Base-by-base conservation (phyloP, 148 eudicot genomes). In the Rhododendron molle region DNA sequence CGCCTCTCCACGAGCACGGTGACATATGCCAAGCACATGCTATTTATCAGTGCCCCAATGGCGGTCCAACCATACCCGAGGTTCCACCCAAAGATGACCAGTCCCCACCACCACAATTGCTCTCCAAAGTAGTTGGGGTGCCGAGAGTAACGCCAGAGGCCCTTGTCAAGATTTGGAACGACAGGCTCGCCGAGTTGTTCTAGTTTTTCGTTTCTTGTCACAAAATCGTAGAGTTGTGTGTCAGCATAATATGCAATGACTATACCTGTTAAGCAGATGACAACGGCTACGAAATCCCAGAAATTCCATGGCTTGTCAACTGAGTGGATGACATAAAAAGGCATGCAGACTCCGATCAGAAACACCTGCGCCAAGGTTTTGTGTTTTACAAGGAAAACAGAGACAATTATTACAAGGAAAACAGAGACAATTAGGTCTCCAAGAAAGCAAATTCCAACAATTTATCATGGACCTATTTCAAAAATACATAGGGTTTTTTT, bases 21-120 rank as follows among this genome's bases (percentile, higher is more conserved):
- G 38, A 96, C 99, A 91, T 94, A 94, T 0, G 92, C 93, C 77
- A 96, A 91, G 83, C 97, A 94, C 90, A 92, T 81, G 79, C 91
- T 93, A 73, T 96, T 96, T 40, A 93, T 79, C 50, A 96, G 81
- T 13, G 98, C 89, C 44, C 99, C 99, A 18, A 92, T 43, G 78
- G 91, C 89, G 11, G 85, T 84, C 96, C 95, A 96, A 32, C 89
- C 90, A 78, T 72, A 86, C 43, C 95, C 99, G 32, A 96, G 86
- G 85, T 92, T 95, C 94, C 96, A 94, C 8, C 91, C 94, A 74
- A 95, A 95, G 65, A 95, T 82, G 83, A 76, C 96, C 46, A 96
- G 87, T 73, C 99, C 99, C 98, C 97, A 96, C 99, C 99, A 96
- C 99, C 99, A 96, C 28, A 96, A 81, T 85, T 96, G 99, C 94